phyloP scores from a whole-genome alignment of 2,329 filamentous ascomycete genomes.

The Calycina herbarum region DNA sequence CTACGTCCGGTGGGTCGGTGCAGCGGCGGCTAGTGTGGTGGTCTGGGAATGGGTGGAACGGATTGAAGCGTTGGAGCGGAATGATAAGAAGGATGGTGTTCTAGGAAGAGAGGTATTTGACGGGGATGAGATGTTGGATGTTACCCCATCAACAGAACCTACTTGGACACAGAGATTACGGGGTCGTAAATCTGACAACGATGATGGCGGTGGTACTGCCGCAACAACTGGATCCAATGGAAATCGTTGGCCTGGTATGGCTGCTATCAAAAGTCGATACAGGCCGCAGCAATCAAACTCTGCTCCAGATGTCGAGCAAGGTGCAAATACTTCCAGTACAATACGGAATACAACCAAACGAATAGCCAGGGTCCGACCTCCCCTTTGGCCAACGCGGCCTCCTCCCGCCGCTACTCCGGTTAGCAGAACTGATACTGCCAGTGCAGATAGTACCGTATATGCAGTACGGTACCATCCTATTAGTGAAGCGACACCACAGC shows the following conservation, averaged over 20 bases:
- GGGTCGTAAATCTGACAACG: slow-evolving; percentile 34
- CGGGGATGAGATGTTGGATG: slow-evolving; percentile 71
- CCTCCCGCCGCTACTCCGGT: slow-evolving; percentile 55
- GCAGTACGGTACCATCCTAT: slow-evolving; percentile 61
- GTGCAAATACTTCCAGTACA: slow-evolving; percentile 10
- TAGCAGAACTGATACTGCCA: slow-evolving; percentile 62
- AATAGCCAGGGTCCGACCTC: slow-evolving; percentile 27
- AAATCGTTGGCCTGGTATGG: slow-evolving; percentile 47
- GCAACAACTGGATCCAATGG: slow-evolving; percentile 28
- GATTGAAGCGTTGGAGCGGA: slow-evolving; percentile 71
- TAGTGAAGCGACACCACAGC: slow-evolving; percentile 42
- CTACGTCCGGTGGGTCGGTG: slow-evolving; percentile 75
- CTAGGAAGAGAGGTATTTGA: slow-evolving; percentile 71
- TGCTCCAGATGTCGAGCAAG: slow-evolving; percentile 28
- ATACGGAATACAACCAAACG: slow-evolving; percentile 19
- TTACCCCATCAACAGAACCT: slow-evolving; percentile 58
- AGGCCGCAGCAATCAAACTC: slow-evolving; percentile 19
- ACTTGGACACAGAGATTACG: slow-evolving; percentile 38
- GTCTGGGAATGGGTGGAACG: slow-evolving; percentile 81
- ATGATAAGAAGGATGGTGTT: slow-evolving; percentile 72
- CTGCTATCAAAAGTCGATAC: slow-evolving; percentile 32
- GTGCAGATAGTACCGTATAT: slow-evolving; percentile 64
- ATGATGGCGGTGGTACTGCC: slow-evolving; percentile 19
- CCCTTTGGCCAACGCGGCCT: slow-evolving; percentile 55
- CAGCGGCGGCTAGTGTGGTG: slow-evolving; percentile 73